Evolutionary conservation across 257 asterid species (phyloP), one percentile per base, ranked within the genome.

Genomic region (Solanum bulbocastanum): DNA sequence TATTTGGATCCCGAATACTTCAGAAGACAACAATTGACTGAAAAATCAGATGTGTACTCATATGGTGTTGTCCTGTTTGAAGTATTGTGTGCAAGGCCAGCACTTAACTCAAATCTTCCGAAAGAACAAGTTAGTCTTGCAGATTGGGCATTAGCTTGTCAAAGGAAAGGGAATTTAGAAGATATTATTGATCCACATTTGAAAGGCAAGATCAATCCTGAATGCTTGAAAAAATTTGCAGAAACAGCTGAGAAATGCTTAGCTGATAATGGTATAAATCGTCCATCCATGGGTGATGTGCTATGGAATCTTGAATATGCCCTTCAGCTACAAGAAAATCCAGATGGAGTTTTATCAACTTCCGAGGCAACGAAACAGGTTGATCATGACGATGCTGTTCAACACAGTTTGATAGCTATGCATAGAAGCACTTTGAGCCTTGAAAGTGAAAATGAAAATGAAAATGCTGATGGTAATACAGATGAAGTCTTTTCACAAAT

Each of bases 11-110:
- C 99, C 0, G 99, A 96, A 87, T 96, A 96, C 69, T 96, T 94
- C 42, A 85, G 97, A 52, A 90, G 97, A 33, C 98, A 95, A 83
- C 98, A 95, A 40, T 27, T 96, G 84, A 96, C 99, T 0, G 98
- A 96, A 73, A 96, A 96, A 83, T 95, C 98, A 1, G 99, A 96
- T 42, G 98, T 96, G 0, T 96, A 96, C 89, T 95, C 98, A 13
- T 96, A 95, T 40, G 99, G 99, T 16, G 99, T 96, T 0, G 99
- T 96, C n/a, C 93, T 96, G 3, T 95, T 94, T 27, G 99, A 96
- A 87, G 98, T 92, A 1, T 60, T 96, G 3, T 93, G 98, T 66
- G 98, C 98, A 3, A 87, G 99, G 66, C 95, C 98, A 3, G 98
- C 96, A 1, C 83, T 96, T 1, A 95, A 95, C 75, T 93, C 98